Base-by-base conservation (phyloP, 306 rosid species). In the Fagus crenata region DNA sequence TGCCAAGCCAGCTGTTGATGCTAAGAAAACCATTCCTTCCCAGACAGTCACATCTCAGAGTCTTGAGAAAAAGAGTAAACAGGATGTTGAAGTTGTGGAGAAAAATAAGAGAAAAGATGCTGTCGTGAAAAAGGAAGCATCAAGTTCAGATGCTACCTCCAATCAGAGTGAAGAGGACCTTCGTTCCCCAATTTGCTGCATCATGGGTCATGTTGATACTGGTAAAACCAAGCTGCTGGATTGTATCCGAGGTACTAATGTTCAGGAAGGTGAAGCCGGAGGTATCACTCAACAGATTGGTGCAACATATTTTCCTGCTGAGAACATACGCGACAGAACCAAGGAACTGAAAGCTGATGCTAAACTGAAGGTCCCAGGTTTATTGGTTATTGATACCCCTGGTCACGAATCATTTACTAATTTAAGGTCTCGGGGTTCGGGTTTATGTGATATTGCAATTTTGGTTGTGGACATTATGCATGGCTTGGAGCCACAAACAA, bases 221-320 rank as follows among this genome's bases (percentile, higher is more conserved):
- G 99, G 99, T 54, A 95, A 95, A 85, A 95, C 99, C 58, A 92
- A 95, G 85, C 87, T 95, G 51, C 86, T 95, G 84, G 99, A 95
- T 80, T 92, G 93, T 79, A 92, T 95, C 75, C 89, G 97, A 77
- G 93, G 98, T 56, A 95, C 98, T 68, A 92, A 92, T 83, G 99
- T 95, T 76, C 99, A 92, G 84, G 99, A 92, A 82, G 99, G 99
- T 60, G 98, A 95, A 87, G 98, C 99, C 17, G 98, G 98, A 55
- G 99, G 99, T 64, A 95, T 95, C 81, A 92, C 99, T 22, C 97
- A 95, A 79, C 99, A 95, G 85, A 95, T 95, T 84, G 99, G 99
- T 31, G 99, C 97, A 9, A 95, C 99, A 18, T 92, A 90, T 86
- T 92, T 95, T 81, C 97, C 97, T 75, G 97, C 98, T 4, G 92